phyloP scores from a whole-genome alignment of 306 rosid species.

The Abrus pulchellus region DNA sequence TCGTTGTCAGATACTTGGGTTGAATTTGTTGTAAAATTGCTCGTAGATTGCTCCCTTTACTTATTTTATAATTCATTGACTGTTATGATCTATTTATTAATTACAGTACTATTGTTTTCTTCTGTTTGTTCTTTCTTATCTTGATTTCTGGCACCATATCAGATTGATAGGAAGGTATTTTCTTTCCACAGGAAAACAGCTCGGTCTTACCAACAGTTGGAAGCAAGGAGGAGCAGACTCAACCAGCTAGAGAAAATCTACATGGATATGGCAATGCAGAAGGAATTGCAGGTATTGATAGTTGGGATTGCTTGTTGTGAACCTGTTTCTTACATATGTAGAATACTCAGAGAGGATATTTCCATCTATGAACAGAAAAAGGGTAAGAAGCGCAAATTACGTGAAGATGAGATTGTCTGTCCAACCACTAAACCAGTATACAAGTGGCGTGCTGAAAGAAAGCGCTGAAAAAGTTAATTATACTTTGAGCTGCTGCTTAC shows the following conservation, averaged over 20 bases:
- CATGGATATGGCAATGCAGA: constrained; percentile 76
- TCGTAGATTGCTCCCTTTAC: background rate
- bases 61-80: constrained; percentile 1
- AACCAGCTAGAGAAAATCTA: constrained; percentile 71
- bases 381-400: constrained; percentile 82
- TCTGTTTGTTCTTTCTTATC: constrained; percentile 23
- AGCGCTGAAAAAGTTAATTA: constrained; percentile 55
- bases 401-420: constrained; percentile 73
- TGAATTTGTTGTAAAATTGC: background rate
- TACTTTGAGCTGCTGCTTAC: background rate
- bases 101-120: background rate
- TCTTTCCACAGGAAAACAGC: constrained; percentile 61
- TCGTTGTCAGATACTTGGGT: background rate
- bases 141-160: constrained; percentile 18
- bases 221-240: constrained; percentile 75
- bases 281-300: constrained; percentile 77
- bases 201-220: constrained; percentile 67
- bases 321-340: background rate
- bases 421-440: constrained; percentile 69
- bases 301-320: constrained; percentile 13
- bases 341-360: constrained; percentile 25
- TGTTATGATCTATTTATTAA: constrained; percentile 4
- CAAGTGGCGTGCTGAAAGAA: constrained; percentile 88
- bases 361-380: constrained; percentile 52
- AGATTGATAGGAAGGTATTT: constrained; percentile 14